Percentiles rank a stretch among this genome's conserved stretches.
phyloP scores from a whole-genome alignment of 2,329 filamentous ascomycete species.

The Hypomyces rosellus region DNA sequence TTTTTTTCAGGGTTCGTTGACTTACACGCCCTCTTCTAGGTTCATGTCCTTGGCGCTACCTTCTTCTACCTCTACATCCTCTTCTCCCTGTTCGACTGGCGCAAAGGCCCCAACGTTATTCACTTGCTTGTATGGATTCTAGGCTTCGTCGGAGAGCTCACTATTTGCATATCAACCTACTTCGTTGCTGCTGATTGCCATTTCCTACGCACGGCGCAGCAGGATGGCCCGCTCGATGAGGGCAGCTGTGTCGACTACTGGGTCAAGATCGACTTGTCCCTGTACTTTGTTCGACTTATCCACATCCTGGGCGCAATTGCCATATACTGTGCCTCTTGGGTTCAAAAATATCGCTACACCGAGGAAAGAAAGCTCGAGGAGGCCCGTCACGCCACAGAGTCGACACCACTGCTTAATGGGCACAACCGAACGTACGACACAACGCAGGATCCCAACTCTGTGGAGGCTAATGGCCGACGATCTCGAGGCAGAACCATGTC shows the following conservation, averaged over 20 bases:
- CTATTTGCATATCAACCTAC: conserved; percentile 64
- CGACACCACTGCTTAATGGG: conserved; percentile 54
- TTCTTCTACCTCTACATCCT: conserved; percentile 84
- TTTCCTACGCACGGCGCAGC: conserved; percentile 41
- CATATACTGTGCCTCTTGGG: conserved; percentile 37
- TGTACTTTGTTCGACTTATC: conserved; percentile 63
- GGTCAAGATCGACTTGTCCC: conserved; percentile 51
- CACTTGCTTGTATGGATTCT: conserved; percentile 76
- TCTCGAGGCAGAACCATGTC: conserved; percentile 31
- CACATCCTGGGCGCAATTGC: conserved; percentile 55
- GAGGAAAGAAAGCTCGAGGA: conserved; percentile 31
- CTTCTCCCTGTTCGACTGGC: conserved; percentile 79
- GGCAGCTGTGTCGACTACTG: conserved; percentile 32
- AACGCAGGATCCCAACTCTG: conserved; percentile 20
- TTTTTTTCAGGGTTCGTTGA: too few relatives aligned
- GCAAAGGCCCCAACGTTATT: conserved; percentile 70
- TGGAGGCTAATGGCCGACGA: conserved; percentile 23
- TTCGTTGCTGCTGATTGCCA: conserved; percentile 63
- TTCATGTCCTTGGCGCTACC: conserved; percentile 77
- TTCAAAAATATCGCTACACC: conserved; percentile 35
- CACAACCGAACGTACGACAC: conserved; percentile 31
- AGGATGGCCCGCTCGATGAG: conserved; percentile 19
- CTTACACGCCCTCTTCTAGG: conserved; percentile 43
- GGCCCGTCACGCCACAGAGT: conserved; percentile 43
- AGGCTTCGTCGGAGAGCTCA: conserved; percentile 64